A percentile compares a stretch with the other conserved stretches of the same genome.
These are phyloP conservation scores for Saturnispora besseyi DNA, from an alignment of 805 yeast species.

Conservation along the genomic window DNA sequence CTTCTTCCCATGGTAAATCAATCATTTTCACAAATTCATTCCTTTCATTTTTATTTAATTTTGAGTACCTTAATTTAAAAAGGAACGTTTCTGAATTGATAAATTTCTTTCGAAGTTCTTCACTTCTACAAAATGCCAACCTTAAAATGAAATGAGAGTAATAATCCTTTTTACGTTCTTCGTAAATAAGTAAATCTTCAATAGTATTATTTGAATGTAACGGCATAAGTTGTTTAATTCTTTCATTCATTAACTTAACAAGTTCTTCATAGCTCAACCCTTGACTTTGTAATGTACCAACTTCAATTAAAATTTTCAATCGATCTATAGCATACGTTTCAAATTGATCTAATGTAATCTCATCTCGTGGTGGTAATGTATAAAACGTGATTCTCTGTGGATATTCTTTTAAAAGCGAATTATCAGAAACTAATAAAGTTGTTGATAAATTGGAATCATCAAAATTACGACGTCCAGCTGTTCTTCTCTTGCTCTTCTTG, in stretches of 20 bases:
- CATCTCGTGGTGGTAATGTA: constrained; percentile 66
- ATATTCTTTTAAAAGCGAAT: constrained; percentile 25
- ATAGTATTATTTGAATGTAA: constrained; percentile 35
- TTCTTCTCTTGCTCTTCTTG: constrained; percentile 64
- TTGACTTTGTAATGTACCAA: constrained; percentile 66
- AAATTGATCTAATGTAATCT: constrained; percentile 85
- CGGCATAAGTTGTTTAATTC: constrained; percentile 58
- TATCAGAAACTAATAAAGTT: not conserved
- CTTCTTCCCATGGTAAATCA: constrained; percentile 66
- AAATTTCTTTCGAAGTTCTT: constrained; percentile 75
- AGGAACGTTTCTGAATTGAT: constrained; percentile 65
- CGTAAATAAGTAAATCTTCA: constrained; percentile 32
- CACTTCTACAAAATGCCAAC: constrained; percentile 80
- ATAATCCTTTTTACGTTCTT: constrained; percentile 79
- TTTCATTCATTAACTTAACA: constrained; percentile 55
- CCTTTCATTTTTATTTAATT: constrained; percentile 58
- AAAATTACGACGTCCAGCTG: constrained; percentile 65
- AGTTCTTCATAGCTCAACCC: constrained; percentile 57
- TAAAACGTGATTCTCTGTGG: constrained; percentile 67
- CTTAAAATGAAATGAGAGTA: constrained; percentile 85
- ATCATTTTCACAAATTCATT: constrained; percentile 56
- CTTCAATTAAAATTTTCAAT: constrained; percentile 70
- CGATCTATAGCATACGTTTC: constrained; percentile 96
- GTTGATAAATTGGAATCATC: constrained; percentile 24
- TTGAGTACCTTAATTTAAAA: constrained; percentile 63